Percentiles rank a stretch among this genome's conserved stretches.
Evolutionary conservation across 1,284 basidiomycete genomes (phyloP).

Genomic region (Cerrena zonata): DNA sequence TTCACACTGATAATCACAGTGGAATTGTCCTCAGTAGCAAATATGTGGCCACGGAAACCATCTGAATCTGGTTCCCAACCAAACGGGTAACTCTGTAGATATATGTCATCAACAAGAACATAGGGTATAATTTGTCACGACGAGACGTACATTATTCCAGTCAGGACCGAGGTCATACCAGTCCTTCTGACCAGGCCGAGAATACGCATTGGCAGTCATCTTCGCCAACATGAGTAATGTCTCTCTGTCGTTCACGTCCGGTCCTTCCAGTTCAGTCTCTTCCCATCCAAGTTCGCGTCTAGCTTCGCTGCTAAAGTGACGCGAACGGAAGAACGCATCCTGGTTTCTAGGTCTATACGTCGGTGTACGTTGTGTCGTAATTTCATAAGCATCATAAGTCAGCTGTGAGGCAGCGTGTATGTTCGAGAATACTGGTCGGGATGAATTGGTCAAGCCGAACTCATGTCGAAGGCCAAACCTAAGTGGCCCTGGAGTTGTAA

Average conservation of each 20-base stretch:
- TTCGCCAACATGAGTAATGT: constrained; percentile 82
- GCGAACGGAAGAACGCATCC: constrained; percentile 40
- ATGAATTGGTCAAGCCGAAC: constrained; percentile 7
- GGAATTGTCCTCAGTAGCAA: constrained; percentile 77
- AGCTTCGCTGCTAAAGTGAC: constrained; percentile 24
- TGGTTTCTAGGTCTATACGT: constrained; percentile 39
- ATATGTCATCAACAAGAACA: too few relatives aligned
- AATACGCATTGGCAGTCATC: constrained; percentile 88
- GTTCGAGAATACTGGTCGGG: constrained; percentile 21
- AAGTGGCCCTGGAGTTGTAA: not conserved
- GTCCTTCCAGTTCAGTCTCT: constrained; percentile 50
- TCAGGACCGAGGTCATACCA: constrained; percentile 75
- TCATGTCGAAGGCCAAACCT: constrained; percentile 3
- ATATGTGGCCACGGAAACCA: constrained; percentile 88
- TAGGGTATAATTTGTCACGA: too few relatives aligned
- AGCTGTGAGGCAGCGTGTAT: constrained; percentile 4
- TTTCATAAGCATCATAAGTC: not conserved
- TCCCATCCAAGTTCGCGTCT: constrained; percentile 47
- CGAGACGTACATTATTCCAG: constrained; percentile 56
- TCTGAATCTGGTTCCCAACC: constrained; percentile 89
- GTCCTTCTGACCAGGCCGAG: constrained; percentile 42
- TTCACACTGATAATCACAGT: constrained; percentile 90
- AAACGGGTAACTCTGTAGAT: constrained; percentile 67
- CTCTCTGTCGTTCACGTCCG: constrained; percentile 73
- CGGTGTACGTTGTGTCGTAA: constrained; percentile 9